Conservation (phyloP, 441 rosid genomes). For the Metrosideros polymorpha region DNA sequence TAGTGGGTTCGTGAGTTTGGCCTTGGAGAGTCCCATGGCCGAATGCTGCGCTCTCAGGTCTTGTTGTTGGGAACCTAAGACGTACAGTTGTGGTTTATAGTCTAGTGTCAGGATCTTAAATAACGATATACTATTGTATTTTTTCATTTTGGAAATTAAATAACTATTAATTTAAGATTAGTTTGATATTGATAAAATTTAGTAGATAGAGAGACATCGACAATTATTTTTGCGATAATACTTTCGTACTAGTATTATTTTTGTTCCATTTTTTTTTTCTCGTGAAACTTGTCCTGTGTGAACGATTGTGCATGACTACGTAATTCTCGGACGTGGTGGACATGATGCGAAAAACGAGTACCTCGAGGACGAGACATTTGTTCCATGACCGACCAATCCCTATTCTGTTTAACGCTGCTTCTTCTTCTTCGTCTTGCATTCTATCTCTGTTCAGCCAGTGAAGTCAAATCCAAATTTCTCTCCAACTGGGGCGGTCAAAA, state of each 20-base stretch:
- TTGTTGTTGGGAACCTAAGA: neutral
- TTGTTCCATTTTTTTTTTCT: neutral
- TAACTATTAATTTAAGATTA: neutral
- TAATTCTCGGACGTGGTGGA: neutral
- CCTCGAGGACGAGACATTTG: neutral
- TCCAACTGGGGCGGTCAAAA: neutral
- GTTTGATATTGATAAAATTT: neutral
- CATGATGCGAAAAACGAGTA: neutral
- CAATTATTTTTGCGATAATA: neutral
- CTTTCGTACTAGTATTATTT: neutral
- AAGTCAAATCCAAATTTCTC: neutral
- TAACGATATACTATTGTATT: rapidly evolving
- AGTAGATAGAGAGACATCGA: neutral
- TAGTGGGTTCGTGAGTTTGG: neutral
- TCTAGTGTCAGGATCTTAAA: neutral
- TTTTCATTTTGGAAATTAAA: neutral
- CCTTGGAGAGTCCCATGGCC: neutral
- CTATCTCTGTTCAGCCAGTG: neutral
- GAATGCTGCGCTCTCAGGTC: neutral
- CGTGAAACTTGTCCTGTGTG: neutral
- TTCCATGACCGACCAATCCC: neutral
- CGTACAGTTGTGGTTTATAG: neutral
- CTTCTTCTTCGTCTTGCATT: neutral
- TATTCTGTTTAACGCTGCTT: neutral
- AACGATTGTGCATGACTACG: neutral